Conservation (phyloP, 2,329 filamentous ascomycete genomes). For the Akanthomyces dipterigenus region DNA sequence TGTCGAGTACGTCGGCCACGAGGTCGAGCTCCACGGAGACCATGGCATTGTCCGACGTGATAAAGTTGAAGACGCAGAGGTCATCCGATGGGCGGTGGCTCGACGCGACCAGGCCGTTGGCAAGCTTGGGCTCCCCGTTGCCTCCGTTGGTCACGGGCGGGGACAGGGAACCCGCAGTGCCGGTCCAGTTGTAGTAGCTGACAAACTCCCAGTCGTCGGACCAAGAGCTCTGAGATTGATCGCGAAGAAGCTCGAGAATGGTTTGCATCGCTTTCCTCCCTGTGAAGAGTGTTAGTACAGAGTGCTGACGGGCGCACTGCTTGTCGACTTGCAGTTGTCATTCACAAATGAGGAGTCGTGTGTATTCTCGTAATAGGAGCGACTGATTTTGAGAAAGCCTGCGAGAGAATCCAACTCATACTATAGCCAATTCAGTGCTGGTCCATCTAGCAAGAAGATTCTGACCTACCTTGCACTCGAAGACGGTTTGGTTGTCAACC, state of each 20-base stretch:
- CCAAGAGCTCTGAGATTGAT: slow-evolving; percentile 23
- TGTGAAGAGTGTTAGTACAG: slow-evolving; percentile 49
- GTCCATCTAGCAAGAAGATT: slow-evolving; percentile 39
- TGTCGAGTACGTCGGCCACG: slow-evolving; percentile 56
- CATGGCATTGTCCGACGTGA: slow-evolving; percentile 30
- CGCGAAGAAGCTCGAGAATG: slow-evolving; percentile 20
- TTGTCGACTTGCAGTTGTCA: slow-evolving; percentile 19
- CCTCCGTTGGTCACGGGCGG: slow-evolving; percentile 56
- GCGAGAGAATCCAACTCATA: slow-evolving; percentile 88
- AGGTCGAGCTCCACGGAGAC: slow-evolving; percentile 46
- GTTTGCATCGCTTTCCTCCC: slow-evolving; percentile 52
- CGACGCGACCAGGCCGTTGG: slow-evolving; percentile 69
- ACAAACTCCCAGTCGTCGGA: slow-evolving; percentile 19
- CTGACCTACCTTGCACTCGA: slow-evolving; percentile 22
- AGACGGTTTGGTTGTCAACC: slow-evolving; percentile 20
- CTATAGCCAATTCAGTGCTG: slow-evolving; percentile 36
- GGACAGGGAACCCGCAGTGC: slow-evolving; percentile 19
- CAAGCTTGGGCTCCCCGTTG: slow-evolving; percentile 69
- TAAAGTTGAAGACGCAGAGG: slow-evolving; percentile 62
- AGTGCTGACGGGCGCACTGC: neutral
- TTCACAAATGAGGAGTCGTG: slow-evolving; percentile 61
- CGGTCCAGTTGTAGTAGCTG: slow-evolving; percentile 25
- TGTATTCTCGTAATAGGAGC: slow-evolving; percentile 68
- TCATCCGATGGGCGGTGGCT: slow-evolving; percentile 83
- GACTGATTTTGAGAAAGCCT: slow-evolving; percentile 73